Conservation (phyloP, 2,329 filamentous ascomycete genomes). For the Aschersonia sp. region DNA sequence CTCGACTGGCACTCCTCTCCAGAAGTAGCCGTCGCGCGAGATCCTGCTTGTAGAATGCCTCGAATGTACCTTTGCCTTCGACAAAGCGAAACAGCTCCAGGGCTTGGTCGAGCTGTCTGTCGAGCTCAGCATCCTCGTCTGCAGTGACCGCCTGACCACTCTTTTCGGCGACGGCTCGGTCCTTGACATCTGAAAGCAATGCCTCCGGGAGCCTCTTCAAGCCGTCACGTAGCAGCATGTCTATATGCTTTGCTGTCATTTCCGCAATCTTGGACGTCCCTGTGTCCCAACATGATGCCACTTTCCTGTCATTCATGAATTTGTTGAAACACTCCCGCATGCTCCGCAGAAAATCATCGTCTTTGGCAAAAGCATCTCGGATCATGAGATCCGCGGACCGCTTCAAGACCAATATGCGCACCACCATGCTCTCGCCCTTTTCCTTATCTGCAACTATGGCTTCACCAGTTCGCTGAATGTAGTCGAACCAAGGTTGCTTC, state of each 20-base stretch:
- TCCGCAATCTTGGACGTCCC: slow-evolving; percentile 91
- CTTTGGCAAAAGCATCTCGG: slow-evolving; percentile 59
- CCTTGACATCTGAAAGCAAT: slow-evolving; percentile 47
- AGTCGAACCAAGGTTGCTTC: slow-evolving; percentile 59
- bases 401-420: slow-evolving; percentile 69
- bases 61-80: slow-evolving; percentile 93
- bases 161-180: slow-evolving; percentile 41
- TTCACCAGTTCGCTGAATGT: slow-evolving; percentile 63
- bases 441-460: slow-evolving; percentile 68
- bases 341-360: slow-evolving; percentile 63
- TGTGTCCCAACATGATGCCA: slow-evolving; percentile 56
- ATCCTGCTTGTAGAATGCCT: slow-evolving; percentile 98
- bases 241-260: slow-evolving; percentile 97
- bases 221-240: slow-evolving; percentile 75
- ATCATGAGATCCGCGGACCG: slow-evolving; percentile 64
- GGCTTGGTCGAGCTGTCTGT: slow-evolving; percentile 81
- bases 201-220: slow-evolving; percentile 66
- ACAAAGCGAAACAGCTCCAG: slow-evolving; percentile 94
- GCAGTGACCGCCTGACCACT: slow-evolving; percentile 52
- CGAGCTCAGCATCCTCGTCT: slow-evolving; percentile 85
- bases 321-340: slow-evolving; percentile 74
- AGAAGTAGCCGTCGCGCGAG: slow-evolving; percentile 80
- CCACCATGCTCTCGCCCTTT: slow-evolving; percentile 72
- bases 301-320: slow-evolving; percentile 86
- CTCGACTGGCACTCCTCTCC: slow-evolving; percentile 82